Evolutionary conservation across 352 stramenopile genomes (phyloP), one percentile per base, ranked within the genome.

Genomic region (Pythium dissimile): DNA sequence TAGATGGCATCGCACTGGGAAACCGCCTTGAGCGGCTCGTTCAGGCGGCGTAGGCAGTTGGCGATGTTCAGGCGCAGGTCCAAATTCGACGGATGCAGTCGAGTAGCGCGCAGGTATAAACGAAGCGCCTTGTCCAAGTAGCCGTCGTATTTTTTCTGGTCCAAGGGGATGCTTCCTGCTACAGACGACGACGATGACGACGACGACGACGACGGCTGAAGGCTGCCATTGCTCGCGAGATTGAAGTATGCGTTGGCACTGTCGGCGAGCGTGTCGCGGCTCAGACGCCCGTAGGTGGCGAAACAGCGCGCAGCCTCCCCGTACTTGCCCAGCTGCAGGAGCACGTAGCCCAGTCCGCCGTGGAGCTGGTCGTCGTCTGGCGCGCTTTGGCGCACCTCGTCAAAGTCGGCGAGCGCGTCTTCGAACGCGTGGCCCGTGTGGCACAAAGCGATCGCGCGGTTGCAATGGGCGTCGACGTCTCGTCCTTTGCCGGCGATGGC

Each of bases 231-330:
- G 15, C 65, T 74, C 9, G 66, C 82, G 48, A 92, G 56, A 52
- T 83, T 92, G 21, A 89, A 89, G 59, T 88, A 87, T 3, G 80
- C 77, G 43, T 90, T 92, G 39, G 77, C 82, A n/a, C 75, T 85
- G 48, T 92, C 82, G 0, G 71, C 72, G 39, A 82, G 86, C 6
- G 80, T 89, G 39, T 92, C 77, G 26, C 75, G 72, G 38, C 69
- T 83, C 9, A 84, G 47, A 0, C 78, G 69, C 12, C 81, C 80
- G 54, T 87, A 87, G 7, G 69, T 73, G 9, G 76, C 75, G 39
- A 92, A 92, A 24, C 75, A 74, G 20, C 62, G 72, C 2, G 80
- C 80, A 8, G 82, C 82, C 26, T 86, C 70, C 35, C 86, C 71
- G 31, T 89, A 88, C 23, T 76, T 68, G n/a, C 80, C 80, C 2